Evolutionary conservation across 2,329 filamentous ascomycete species (phyloP).

Genomic region (Botryotinia narcissicola): DNA sequence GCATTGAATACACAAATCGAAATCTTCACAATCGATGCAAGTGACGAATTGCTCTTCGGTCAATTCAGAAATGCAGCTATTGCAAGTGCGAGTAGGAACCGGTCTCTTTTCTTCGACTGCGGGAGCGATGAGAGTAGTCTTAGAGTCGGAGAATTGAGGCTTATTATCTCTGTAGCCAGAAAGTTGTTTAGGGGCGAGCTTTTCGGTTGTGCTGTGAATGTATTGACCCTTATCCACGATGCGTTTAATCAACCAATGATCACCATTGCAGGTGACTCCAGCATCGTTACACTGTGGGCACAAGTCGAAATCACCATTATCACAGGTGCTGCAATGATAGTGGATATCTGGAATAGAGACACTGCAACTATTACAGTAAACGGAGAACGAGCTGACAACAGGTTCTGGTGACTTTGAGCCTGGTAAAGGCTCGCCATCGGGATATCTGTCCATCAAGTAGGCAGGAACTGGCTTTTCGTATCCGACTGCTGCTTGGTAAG

Average conservation of each 20-base stretch:
- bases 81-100: constrained; percentile 50
- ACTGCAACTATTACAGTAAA: constrained; percentile 93
- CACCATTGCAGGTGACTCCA: constrained; percentile 74
- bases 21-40: constrained; percentile 83
- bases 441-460: not conserved
- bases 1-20: constrained; percentile 84
- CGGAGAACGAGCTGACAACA: constrained; percentile 59
- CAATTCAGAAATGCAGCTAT: constrained; percentile 60
- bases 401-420: constrained; percentile 18
- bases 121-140: constrained; percentile 32
- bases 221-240: constrained; percentile 75
- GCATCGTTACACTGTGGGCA: constrained; percentile 75
- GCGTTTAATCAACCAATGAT: constrained; percentile 95
- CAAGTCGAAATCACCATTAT: constrained; percentile 91
- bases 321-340: constrained; percentile 92
- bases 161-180: not conserved
- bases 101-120: constrained; percentile 28
- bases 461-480: not conserved
- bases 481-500: constrained; percentile 22
- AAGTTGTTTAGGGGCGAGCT: constrained; percentile 53
- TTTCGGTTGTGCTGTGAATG: constrained; percentile 82
- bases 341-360: constrained; percentile 75
- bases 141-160: constrained; percentile 27
- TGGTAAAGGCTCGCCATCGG: not conserved
- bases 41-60: constrained; percentile 79